A percentile compares a stretch with the other conserved stretches of the same genome.
Evolutionary conservation across 345 rosid species (phyloP).

Genomic region (Salix caprea): DNA sequence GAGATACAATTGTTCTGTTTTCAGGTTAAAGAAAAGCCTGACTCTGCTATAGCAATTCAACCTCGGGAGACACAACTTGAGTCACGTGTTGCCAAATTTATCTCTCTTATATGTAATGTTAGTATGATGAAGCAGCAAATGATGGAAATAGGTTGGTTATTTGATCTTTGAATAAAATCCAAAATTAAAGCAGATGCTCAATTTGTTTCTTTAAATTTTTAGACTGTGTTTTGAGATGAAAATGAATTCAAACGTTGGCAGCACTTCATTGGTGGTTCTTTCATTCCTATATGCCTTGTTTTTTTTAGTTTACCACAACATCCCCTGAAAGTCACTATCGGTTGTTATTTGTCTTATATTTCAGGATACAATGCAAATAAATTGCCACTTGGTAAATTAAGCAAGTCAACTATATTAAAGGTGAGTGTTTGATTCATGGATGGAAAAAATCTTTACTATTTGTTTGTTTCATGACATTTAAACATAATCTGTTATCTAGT

Average conservation of each 20-base stretch:
- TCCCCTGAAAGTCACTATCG: background rate
- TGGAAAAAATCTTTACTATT: background rate
- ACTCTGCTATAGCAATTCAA: slow-evolving; percentile 39
- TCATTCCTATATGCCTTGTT: background rate
- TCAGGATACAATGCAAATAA: slow-evolving; percentile 80
- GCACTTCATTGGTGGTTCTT: background rate
- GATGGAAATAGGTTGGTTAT: slow-evolving; percentile 79
- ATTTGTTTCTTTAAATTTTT: background rate
- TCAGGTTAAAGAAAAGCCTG: slow-evolving; percentile 45
- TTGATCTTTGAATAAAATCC: slow-evolving; percentile 15
- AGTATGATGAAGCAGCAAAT: slow-evolving; percentile 91
- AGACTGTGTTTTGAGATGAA: background rate
- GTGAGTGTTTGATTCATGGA: slow-evolving; percentile 16
- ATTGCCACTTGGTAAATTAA: slow-evolving; percentile 90
- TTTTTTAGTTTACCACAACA: background rate
- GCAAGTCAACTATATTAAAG: slow-evolving; percentile 70
- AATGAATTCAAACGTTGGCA: background rate
- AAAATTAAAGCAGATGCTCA: background rate
- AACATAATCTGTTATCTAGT: background rate
- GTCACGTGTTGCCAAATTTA: slow-evolving; percentile 60
- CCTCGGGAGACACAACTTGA: slow-evolving; percentile 64
- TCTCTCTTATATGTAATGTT: slow-evolving; percentile 79
- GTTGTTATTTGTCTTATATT: slow-evolving; percentile 17
- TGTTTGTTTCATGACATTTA: background rate
- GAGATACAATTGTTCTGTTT: slow-evolving; percentile 9